These are phyloP conservation scores for Boletus reticulatus DNA, from an alignment of 768 basidiomycete genomes.

Conservation along the genomic window DNA sequence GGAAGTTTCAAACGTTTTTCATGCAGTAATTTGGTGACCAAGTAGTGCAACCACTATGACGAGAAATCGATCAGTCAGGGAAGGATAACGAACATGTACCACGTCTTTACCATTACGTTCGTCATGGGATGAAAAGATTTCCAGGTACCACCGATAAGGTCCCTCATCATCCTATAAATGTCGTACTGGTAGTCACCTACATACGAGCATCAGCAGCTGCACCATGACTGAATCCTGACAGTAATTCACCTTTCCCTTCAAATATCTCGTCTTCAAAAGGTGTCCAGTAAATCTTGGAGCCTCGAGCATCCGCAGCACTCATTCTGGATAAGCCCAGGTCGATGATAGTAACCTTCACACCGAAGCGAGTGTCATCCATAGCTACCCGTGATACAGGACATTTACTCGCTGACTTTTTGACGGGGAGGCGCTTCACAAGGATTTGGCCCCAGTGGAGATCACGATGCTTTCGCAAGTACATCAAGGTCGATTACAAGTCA, in stretches of 20 bases:
- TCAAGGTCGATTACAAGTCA: neutral
- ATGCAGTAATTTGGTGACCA: slow-evolving; percentile 67
- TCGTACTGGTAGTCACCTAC: slow-evolving; percentile 93
- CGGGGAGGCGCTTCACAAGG: slow-evolving; percentile 61
- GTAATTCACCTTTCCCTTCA: slow-evolving; percentile 78
- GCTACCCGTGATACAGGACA: slow-evolving; percentile 31
- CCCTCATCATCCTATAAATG: slow-evolving; percentile 86
- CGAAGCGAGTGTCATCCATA: slow-evolving; percentile 69
- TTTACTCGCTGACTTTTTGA: slow-evolving; percentile 35
- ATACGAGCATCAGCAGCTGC: slow-evolving; percentile 12
- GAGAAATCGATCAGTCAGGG: slow-evolving; percentile 9
- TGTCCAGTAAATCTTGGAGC: slow-evolving; percentile 62
- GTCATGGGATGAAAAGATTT: slow-evolving; percentile 74
- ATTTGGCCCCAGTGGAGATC: slow-evolving; percentile 99
- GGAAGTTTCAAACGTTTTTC: slow-evolving; percentile 67
- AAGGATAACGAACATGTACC: neutral
- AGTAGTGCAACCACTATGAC: slow-evolving; percentile 87
- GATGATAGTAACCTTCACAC: slow-evolving; percentile 82
- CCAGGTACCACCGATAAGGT: slow-evolving; percentile 64
- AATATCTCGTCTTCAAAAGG: slow-evolving; percentile 88
- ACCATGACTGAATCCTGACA: neutral
- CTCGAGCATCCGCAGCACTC: slow-evolving; percentile 51
- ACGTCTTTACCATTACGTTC: slow-evolving; percentile 77
- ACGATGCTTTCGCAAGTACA: slow-evolving; percentile 65
- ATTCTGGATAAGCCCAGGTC: slow-evolving; percentile 93